phyloP scores from a whole-genome alignment of 2,329 filamentous ascomycete genomes.

The Trichoderma sp. region DNA sequence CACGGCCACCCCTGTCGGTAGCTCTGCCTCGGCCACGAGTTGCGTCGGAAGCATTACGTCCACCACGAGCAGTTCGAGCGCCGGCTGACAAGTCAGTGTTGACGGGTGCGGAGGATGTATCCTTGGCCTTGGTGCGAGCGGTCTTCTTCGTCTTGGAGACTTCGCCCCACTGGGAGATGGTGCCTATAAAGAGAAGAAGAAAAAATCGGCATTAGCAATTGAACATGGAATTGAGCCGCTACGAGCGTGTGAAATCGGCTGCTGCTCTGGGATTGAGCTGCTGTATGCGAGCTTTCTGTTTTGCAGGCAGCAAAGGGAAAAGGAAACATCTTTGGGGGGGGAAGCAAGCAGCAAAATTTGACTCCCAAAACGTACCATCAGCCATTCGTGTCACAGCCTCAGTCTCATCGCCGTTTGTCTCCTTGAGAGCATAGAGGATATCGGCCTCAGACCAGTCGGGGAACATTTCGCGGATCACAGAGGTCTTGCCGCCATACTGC shows the following conservation, averaged over 20 bases:
- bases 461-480: constrained; percentile 87
- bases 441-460: constrained; percentile 94
- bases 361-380: constrained; percentile 56
- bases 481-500: constrained; percentile 76
- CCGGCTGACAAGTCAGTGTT: constrained; percentile 45
- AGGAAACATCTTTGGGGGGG: neutral
- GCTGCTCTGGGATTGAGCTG: constrained; percentile 22
- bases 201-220: constrained; percentile 22
- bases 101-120: constrained; percentile 53
- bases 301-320: constrained; percentile 22
- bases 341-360: neutral
- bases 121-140: constrained; percentile 70
- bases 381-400: constrained; percentile 74
- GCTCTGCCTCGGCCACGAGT: constrained; percentile 62
- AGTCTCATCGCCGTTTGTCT: constrained; percentile 77
- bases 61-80: constrained; percentile 55
- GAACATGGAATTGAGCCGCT: neutral
- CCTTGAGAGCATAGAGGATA: constrained; percentile 86
- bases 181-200: constrained; percentile 50
- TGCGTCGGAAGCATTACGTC: constrained; percentile 60
- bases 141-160: constrained; percentile 80
- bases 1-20: constrained; percentile 60
- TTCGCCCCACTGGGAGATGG: constrained; percentile 80
- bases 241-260: neutral
- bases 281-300: constrained; percentile 14